Base-by-base conservation (phyloP, 73 alveolate species). In the Paramecium sexaurelia region DNA sequence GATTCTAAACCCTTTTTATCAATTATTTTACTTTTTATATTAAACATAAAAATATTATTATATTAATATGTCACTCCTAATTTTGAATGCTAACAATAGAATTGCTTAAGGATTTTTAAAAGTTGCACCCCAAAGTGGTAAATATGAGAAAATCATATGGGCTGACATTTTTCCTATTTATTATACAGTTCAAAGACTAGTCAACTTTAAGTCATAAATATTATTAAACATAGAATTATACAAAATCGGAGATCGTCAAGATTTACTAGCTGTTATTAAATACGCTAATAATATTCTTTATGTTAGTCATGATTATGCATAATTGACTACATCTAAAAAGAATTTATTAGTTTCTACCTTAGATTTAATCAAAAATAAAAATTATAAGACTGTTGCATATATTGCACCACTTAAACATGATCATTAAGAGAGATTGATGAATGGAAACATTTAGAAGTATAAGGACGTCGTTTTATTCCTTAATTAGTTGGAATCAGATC, bases 61-160 rank as follows among this genome's bases (percentile, higher is more conserved):
- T 51, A 51, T 19, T n/a, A n/a, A 71, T n/a, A 78, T 78, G 90
- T 40, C 75, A 41, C 90, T 78, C 73, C 55, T 78, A 8, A 24
- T 78, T 24, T 43, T 78, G 43, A 78, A 78, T 78, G 90, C 90
- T 1, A 78, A 75, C 73, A 78, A 78, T 43, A 78, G 90, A 43
- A 39, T 78, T 22, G 90, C 90, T 1, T 43, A 78, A 78, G 90
- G 90, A 41, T 78, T 78, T 47, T 41, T 78, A 22, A 41, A 78
- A 19, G 73, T 41, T 40, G 90, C 90, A 9, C 75, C 55, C 0
- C 51, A 78, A 19, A 39, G 75, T 45, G 75, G 73, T 3, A 22
- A 78, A 78, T 78, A 78, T 43, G 90, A 78, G 55, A 78, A 33
- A 27, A 78, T 78, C 43, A 43, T 78, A 9, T 78, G 68, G 5